A percentile compares a stretch with the other conserved stretches of the same genome.
These are phyloP conservation scores for Ustilago lituana DNA, from an alignment of 1,284 basidiomycete genomes.

Conservation along the genomic window DNA sequence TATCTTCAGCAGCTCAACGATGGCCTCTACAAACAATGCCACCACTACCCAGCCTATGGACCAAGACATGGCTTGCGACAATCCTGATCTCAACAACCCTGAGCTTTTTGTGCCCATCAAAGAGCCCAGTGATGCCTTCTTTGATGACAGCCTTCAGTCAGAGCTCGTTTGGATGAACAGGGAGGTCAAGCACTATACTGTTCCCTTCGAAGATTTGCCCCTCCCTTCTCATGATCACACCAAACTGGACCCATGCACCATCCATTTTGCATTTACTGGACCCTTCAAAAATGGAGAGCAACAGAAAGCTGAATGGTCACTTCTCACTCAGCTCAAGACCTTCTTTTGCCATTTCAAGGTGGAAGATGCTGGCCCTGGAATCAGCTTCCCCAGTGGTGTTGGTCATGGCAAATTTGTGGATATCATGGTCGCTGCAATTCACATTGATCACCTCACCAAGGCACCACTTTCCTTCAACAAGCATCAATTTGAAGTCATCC, in stretches of 20 bases:
- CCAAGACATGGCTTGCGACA: no score
- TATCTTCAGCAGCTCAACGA: no score
- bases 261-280: not conserved
- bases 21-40: no score
- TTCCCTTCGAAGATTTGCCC: conserved; percentile 3
- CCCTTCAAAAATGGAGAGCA: not conserved
- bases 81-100: no score
- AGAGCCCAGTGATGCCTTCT: no score
- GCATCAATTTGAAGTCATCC: not conserved
- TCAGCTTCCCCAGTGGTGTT: conserved; percentile 4
- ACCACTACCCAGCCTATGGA: no score
- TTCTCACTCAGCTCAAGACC: conserved; percentile 2
- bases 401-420: conserved; percentile 11
- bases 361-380: not conserved
- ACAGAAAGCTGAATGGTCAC: not conserved
- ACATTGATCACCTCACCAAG: not conserved
- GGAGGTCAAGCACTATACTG: not conserved
- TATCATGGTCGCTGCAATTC: not conserved
- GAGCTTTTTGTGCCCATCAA: no score
- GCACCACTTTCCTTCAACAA: not conserved
- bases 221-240: conserved; percentile 1
- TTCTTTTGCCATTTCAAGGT: not conserved
- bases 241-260: not conserved
- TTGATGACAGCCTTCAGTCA: no score
- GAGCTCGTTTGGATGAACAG: conserved; percentile 3